phyloP scores from a whole-genome alignment of 2,329 filamentous ascomycete species.

The Alternaria arbusti region DNA sequence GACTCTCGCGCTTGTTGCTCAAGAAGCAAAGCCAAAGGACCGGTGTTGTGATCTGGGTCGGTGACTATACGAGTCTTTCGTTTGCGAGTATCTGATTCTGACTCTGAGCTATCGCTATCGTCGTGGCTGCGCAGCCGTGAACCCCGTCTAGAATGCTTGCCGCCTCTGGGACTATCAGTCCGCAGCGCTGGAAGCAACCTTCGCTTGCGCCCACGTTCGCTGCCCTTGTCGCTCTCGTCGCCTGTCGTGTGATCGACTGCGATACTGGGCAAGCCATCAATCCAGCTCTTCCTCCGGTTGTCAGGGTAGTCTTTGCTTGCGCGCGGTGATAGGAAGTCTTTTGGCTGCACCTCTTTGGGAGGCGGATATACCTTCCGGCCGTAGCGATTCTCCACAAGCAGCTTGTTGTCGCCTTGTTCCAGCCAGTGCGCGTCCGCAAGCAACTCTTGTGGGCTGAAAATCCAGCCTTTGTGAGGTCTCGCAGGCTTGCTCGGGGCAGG shows the following conservation, averaged over 20 bases:
- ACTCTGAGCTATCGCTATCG: constrained; percentile 43
- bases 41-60: constrained; percentile 52
- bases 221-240: constrained; percentile 47
- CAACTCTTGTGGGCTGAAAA: constrained; percentile 80
- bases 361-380: constrained; percentile 72
- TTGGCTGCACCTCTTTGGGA: constrained; percentile 27
- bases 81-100: constrained; percentile 57
- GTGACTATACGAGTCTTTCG: constrained; percentile 59
- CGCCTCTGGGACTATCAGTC: constrained; percentile 40
- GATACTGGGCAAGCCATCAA: constrained; percentile 36
- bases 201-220: constrained; percentile 47
- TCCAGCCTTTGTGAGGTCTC: constrained; percentile 83
- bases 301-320: constrained; percentile 44
- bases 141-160: constrained; percentile 38
- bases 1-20: constrained; percentile 51
- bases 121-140: constrained; percentile 36
- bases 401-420: constrained; percentile 80
- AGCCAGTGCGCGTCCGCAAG: constrained; percentile 91
- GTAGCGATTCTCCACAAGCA: constrained; percentile 78
- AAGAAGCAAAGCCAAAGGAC: constrained; percentile 55
- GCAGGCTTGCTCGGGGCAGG: constrained; percentile 62
- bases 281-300: constrained; percentile 42
- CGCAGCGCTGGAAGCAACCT: constrained; percentile 41
- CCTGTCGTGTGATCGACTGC: constrained; percentile 36
- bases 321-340: constrained; percentile 39